These are phyloP conservation scores for Microthlaspi erraticum DNA, from an alignment of 345 rosid genomes.

Conservation along the genomic window DNA sequence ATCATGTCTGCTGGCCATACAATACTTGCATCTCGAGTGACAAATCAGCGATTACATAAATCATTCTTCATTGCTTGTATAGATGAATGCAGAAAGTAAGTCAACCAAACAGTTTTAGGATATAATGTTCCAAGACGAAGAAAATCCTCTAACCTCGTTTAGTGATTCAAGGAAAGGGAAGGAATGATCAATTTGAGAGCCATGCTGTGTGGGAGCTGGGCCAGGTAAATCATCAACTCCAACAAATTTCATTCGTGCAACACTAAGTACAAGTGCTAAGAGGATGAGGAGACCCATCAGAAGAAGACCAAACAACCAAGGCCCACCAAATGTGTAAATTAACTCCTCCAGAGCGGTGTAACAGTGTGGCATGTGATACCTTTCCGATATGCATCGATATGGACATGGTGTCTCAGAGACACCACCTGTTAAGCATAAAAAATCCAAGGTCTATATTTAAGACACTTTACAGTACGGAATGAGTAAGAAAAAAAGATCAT, in stretches of 20 bases:
- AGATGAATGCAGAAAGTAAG: background rate
- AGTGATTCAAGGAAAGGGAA: conserved; percentile 98
- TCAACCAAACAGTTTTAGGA: conserved; percentile 24
- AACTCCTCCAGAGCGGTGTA: conserved; percentile 97
- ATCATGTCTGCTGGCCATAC: conserved; percentile 23
- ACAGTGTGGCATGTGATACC: conserved; percentile 96
- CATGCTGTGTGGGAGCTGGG: conserved; percentile 88
- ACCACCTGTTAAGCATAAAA: conserved; percentile 68
- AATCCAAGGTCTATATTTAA: conserved; percentile 32
- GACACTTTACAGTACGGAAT: conserved; percentile 23
- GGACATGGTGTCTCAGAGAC: conserved; percentile 91
- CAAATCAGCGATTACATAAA: conserved; percentile 15
- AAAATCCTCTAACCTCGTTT: conserved; percentile 74
- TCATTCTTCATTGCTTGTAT: conserved; percentile 10
- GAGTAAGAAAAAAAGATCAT: conserved; percentile 13
- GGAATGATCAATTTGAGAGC: conserved; percentile 92
- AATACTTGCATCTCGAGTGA: conserved; percentile 28
- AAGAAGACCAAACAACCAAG: conserved; percentile 92
- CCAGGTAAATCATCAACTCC: conserved; percentile 96
- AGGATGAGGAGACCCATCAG: conserved; percentile 87
- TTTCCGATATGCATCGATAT: conserved; percentile 82
- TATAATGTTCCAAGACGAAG: conserved; percentile 14
- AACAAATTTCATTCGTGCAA: conserved; percentile 96
- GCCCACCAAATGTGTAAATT: conserved; percentile 98
- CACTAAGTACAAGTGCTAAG: conserved; percentile 94